A percentile compares a stretch with the other conserved stretches of the same genome.
Conservation (phyloP, 2,329 filamentous ascomycete genomes). For the Arthrobotrys entomopaga region DNA sequence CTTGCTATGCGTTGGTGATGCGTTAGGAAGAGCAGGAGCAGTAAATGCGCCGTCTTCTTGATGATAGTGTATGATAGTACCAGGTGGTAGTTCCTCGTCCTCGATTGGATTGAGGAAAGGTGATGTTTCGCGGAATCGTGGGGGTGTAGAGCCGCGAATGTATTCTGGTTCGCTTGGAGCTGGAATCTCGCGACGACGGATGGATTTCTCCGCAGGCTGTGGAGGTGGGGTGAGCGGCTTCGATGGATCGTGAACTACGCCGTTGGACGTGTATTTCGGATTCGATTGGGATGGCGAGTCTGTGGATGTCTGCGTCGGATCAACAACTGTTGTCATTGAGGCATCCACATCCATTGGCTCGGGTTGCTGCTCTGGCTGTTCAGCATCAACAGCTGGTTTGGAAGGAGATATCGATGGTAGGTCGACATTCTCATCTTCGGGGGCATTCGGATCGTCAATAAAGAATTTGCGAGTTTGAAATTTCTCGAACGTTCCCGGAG, state of each 20-base stretch:
- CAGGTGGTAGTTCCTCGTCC: conserved; percentile 50
- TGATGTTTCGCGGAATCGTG: conserved; percentile 57
- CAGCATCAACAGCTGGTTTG: not conserved
- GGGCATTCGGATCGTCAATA: conserved; percentile 36
- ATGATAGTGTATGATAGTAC: conserved; percentile 54
- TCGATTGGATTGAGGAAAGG: conserved; percentile 57
- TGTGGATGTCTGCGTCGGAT: not conserved
- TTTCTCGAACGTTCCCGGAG: conserved; percentile 56
- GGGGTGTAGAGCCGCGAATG: conserved; percentile 56
- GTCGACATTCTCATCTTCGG: conserved; percentile 36
- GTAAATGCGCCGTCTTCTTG: conserved; percentile 45
- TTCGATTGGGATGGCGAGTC: conserved; percentile 34
- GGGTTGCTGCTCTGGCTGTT: not conserved
- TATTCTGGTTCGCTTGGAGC: conserved; percentile 52
- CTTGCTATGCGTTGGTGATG: conserved; percentile 64
- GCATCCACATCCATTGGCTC: conserved; percentile 52
- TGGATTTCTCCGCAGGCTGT: conserved; percentile 31
- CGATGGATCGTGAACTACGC: conserved; percentile 47
- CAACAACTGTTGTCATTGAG: conserved; percentile 8
- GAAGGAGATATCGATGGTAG: conserved; percentile 15
- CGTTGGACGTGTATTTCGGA: conserved; percentile 45
- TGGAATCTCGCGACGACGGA: conserved; percentile 24
- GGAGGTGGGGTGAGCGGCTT: conserved; percentile 47
- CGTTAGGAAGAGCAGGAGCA: conserved; percentile 32
- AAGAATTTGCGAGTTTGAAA: conserved; percentile 48